These are phyloP conservation scores for Fusarium begoniae DNA, from an alignment of 2,329 filamentous ascomycete genomes.

Conservation along the genomic window DNA sequence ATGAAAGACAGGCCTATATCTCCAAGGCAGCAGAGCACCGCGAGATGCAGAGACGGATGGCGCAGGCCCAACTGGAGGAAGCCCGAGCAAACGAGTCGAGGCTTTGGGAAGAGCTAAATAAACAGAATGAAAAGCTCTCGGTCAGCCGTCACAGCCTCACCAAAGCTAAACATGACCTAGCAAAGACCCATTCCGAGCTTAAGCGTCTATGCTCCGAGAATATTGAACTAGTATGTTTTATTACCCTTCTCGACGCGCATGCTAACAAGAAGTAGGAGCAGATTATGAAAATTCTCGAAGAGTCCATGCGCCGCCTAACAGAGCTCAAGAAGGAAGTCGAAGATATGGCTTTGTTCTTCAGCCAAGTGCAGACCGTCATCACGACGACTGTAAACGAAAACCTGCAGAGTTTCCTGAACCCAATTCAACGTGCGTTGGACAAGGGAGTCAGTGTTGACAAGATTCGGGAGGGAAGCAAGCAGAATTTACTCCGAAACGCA, in stretches of 20 bases:
- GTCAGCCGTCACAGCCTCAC: neutral
- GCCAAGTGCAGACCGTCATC: neutral
- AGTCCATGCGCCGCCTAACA: neutral
- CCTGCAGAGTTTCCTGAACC: neutral
- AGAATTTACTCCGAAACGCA: neutral
- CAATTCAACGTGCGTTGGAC: neutral
- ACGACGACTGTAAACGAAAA: neutral
- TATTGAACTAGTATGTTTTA: neutral
- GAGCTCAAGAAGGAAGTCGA: neutral
- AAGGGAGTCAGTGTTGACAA: neutral
- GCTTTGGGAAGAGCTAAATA: neutral
- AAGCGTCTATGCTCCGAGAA: neutral
- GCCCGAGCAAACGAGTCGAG: neutral
- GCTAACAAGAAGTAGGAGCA: neutral
- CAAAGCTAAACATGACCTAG: neutral
- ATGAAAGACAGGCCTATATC: neutral
- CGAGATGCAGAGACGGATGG: neutral
- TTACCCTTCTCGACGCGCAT: rapidly evolving
- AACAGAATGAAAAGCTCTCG: neutral
- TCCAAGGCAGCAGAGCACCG: neutral
- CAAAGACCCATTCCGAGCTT: neutral
- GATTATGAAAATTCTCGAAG: neutral
- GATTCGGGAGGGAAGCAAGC: neutral
- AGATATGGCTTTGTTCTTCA: neutral
- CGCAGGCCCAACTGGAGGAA: neutral